Percentiles rank a stretch among this genome's conserved stretches.
Conservation (phyloP, 139 green algal species). For the Deuterostichococcus epilithicus region DNA sequence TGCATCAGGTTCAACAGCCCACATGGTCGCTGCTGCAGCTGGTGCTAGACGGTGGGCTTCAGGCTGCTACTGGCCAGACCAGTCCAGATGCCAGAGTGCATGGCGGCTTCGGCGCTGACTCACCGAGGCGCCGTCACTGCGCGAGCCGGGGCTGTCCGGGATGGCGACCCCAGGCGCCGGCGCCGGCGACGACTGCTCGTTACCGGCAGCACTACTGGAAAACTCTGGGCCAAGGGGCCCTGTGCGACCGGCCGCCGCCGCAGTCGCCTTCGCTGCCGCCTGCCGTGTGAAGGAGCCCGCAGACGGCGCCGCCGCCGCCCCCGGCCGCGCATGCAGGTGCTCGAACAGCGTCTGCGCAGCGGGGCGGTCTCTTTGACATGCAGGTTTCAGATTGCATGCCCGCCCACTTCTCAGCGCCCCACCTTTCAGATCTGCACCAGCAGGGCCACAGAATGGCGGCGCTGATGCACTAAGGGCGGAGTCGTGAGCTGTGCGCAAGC, state of each 20-base stretch:
- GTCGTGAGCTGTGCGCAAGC: too few species aligned
- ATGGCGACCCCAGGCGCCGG: neutral
- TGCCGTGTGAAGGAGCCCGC: neutral
- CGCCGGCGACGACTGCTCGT: neutral
- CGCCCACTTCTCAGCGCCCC: too few species aligned
- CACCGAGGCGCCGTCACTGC: neutral
- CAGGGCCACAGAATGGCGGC: too few species aligned
- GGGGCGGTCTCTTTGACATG: too few species aligned
- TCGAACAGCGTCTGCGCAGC: neutral
- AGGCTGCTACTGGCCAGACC: conserved; percentile 6
- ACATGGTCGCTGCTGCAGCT: too few species aligned
- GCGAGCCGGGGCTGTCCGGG: neutral
- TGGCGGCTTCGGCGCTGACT: conserved; percentile 1
- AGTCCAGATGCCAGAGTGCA: too few species aligned
- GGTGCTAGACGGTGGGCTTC: too few species aligned
- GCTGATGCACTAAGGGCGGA: too few species aligned
- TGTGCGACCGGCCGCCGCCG: neutral
- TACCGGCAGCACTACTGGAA: neutral
- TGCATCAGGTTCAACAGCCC: too few species aligned
- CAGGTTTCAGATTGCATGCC: too few species aligned
- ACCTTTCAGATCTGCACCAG: too few species aligned
- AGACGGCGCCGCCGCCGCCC: neutral
- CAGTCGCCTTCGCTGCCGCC: neutral
- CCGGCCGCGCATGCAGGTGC: neutral
- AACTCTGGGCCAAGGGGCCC: neutral